These are phyloP conservation scores for Pythium monospermum DNA, from an alignment of 352 stramenopile species.

Conservation along the genomic window DNA sequence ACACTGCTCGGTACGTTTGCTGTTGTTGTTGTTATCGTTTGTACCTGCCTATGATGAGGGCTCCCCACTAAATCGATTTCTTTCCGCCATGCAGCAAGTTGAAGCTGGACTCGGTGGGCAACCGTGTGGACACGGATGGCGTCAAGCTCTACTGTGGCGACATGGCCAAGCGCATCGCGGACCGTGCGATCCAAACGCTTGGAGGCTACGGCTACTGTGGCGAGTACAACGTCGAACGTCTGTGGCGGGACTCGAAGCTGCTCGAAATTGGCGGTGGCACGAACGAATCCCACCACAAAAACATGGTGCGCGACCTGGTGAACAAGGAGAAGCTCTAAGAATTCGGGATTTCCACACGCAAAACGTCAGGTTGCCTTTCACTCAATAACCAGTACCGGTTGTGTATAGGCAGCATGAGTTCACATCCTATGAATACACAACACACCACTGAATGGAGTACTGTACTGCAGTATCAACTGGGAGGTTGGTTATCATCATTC, in stretches of 20 bases:
- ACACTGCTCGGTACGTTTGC: slow-evolving; percentile 72
- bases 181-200: slow-evolving; percentile 97
- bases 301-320: slow-evolving; percentile 91
- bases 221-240: slow-evolving; percentile 97
- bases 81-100: slow-evolving; percentile 87
- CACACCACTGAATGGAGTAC: too few species aligned
- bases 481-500: too few species aligned
- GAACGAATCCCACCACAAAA: slow-evolving; percentile 99
- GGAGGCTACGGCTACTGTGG: slow-evolving; percentile 99
- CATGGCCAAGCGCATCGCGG: slow-evolving; percentile 97
- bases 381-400: too few species aligned
- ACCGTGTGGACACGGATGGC: slow-evolving; percentile 96
- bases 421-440: too few species aligned
- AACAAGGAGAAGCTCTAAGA: slow-evolving; percentile 33
- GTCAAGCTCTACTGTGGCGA: slow-evolving; percentile 98
- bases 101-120: slow-evolving; percentile 93
- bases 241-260: slow-evolving; percentile 98
- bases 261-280: slow-evolving; percentile 99
- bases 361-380: too few species aligned
- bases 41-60: too few species aligned
- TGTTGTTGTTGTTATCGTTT: too few species aligned
- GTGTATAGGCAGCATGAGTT: too few species aligned
- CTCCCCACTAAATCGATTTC: too few species aligned
- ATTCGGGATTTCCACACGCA: too few species aligned
- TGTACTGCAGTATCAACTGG: too few species aligned